Evolutionary conservation across 495 filamentous ascomycete species (phyloP), one percentile per base, ranked within the genome.

Genomic region (Thermochaetoides thermophila): DNA sequence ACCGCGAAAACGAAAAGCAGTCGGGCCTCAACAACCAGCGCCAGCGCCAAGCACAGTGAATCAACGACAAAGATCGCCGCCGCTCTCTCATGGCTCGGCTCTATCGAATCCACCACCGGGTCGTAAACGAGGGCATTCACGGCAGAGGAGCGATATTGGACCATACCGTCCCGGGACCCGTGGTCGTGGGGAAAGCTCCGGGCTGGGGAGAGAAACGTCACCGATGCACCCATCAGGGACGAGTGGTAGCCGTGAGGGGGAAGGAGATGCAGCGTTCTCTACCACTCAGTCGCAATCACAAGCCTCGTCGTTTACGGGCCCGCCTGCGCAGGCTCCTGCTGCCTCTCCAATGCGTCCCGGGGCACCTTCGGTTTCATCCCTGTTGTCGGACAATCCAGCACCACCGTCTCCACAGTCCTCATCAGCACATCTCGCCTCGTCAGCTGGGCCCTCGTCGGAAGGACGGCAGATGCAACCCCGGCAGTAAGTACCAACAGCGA

Each of bases 1-100:
- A 22, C 78, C 79, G 12, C 76, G 76, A 47, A 82, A 82, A 51
- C 68, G 78, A 43, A 84, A 84, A 57, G 73, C 73, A 27, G 67
- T 68, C 45, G 74, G 74, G 37, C 63, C 67, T 12, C 75, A 77
- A 38, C 64, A 65, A 40, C 42, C 71, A 14, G 60, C 60, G 17
- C 73, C 72, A 34, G 63, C 69, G 25, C 70, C 74, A 39, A 66
- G 55, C 37, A 5, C 28, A 10, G 34, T 42, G 26, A 58, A 66
- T 32, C 55, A 63, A 14, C 67, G 64, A 29, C 64, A 65, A 28
- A 63, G 68, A 35, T 71, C 71, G 28, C 67, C 70, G 4, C 61
- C 66, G 9, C 66, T 69, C 42, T 71, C 69, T 20, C 66, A 72
- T 9, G 62, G 71, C 12, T 64, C 68, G 22, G 66, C 68, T 1